Conservation (phyloP, 495 filamentous ascomycete genomes). For the Xylaria scruposa region DNA sequence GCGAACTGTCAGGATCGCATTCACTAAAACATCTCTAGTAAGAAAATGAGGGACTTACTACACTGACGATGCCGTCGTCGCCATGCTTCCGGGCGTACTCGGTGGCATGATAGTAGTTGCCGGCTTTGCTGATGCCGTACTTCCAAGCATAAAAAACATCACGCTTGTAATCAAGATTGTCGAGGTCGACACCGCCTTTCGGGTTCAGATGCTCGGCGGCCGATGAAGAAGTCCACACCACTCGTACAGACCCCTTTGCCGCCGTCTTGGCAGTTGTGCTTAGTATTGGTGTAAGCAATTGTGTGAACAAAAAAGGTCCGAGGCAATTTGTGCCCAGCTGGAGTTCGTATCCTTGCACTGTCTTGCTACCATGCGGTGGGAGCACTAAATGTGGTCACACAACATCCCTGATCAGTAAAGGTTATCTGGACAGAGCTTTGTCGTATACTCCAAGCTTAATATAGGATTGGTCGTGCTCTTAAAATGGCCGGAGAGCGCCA, state of each 20-base stretch:
- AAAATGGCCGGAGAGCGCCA: background rate
- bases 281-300: slow-evolving; percentile 52
- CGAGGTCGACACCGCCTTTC: slow-evolving; percentile 45
- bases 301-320: slow-evolving; percentile 49
- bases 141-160: slow-evolving; percentile 32
- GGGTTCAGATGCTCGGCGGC: slow-evolving; percentile 40
- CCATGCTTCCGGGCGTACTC: slow-evolving; percentile 46
- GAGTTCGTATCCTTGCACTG: slow-evolving; percentile 42
- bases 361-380: slow-evolving; percentile 29
- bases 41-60: slow-evolving; percentile 32
- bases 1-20: background rate
- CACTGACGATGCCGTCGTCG: slow-evolving; percentile 44
- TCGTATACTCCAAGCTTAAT: slow-evolving; percentile 24
- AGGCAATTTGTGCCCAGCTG: slow-evolving; percentile 52
- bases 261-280: slow-evolving; percentile 33
- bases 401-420: background rate
- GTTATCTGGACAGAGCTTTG: slow-evolving; percentile 7
- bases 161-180: slow-evolving; percentile 44
- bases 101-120: slow-evolving; percentile 46
- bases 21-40: background rate
- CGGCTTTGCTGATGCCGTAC: slow-evolving; percentile 54
- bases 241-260: slow-evolving; percentile 43
- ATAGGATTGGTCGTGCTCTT: slow-evolving; percentile 25
- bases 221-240: slow-evolving; percentile 52
- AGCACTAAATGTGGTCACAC: background rate